These are phyloP conservation scores for Pseudopithomyces chartarum DNA, from an alignment of 2,329 filamentous ascomycete genomes.

Conservation along the genomic window DNA sequence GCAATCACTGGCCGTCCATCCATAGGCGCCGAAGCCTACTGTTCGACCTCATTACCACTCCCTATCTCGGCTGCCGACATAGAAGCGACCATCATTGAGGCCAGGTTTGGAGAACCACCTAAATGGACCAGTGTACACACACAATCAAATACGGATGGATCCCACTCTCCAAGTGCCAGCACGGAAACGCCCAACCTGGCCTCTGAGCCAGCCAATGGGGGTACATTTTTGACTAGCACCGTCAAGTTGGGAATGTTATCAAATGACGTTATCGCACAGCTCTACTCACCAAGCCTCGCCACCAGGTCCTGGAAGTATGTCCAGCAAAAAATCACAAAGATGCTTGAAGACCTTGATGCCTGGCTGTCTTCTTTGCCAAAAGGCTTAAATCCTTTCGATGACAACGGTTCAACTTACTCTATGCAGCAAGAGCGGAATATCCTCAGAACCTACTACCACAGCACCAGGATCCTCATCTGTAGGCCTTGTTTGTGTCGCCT, in stretches of 20 bases:
- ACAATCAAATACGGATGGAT: neutral
- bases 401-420: neutral
- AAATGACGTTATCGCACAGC: conserved; percentile 30
- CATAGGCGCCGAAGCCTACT: conserved; percentile 31
- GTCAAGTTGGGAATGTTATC: conserved; percentile 35
- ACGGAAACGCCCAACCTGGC: neutral
- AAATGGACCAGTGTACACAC: neutral
- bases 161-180: neutral
- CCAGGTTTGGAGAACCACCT: conserved; percentile 13
- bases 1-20: conserved; percentile 46
- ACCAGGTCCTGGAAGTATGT: conserved; percentile 41
- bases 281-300: conserved; percentile 39
- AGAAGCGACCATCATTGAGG: conserved; percentile 21
- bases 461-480: conserved; percentile 41
- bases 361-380: conserved; percentile 39
- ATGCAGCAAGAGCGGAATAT: conserved; percentile 20
- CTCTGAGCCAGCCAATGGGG: conserved; percentile 22
- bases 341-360: conserved; percentile 36
- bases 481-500: conserved; percentile 47
- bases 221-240: conserved; percentile 22
- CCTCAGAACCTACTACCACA: conserved; percentile 26
- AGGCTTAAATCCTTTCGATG: conserved; percentile 21
- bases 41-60: conserved; percentile 38
- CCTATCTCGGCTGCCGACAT: conserved; percentile 32
- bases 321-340: conserved; percentile 33